Percentiles rank a stretch among this genome's conserved stretches.
phyloP scores from a whole-genome alignment of 805 yeast genomes.

The Candida oleophila region DNA sequence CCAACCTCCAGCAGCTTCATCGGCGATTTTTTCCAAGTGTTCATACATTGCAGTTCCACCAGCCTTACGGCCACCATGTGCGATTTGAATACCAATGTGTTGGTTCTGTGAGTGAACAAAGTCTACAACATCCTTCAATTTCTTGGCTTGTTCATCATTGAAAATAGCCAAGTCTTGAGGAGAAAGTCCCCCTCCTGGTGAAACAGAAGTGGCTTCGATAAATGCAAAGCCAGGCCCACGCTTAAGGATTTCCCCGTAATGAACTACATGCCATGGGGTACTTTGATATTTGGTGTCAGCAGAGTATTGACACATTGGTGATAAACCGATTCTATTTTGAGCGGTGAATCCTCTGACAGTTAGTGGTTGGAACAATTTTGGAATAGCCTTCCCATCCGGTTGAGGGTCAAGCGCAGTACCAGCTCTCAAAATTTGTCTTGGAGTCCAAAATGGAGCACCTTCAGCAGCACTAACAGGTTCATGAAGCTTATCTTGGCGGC shows the following conservation, averaged over 20 bases:
- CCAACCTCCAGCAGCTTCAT: constrained; percentile 40
- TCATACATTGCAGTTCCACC: constrained; percentile 28
- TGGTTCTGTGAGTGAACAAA: constrained; percentile 45
- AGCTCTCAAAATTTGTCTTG: constrained; percentile 21
- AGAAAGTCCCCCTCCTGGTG: constrained; percentile 40
- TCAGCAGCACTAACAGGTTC: background rate
- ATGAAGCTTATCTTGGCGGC: background rate
- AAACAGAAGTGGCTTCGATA: constrained; percentile 45
- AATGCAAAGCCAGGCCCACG: constrained; percentile 52
- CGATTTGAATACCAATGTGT: constrained; percentile 52
- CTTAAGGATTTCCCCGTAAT: constrained; percentile 46
- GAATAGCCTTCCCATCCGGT: constrained; percentile 20
- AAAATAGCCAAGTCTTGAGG: constrained; percentile 51
- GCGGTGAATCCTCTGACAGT: constrained; percentile 35
- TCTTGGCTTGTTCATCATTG: constrained; percentile 47
- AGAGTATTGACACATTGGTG: constrained; percentile 58
- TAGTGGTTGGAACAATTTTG: constrained; percentile 45
- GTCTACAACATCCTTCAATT: constrained; percentile 40
- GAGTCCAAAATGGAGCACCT: constrained; percentile 3
- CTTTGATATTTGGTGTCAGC: constrained; percentile 36
- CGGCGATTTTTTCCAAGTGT: constrained; percentile 28
- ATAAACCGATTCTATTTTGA: constrained; percentile 53
- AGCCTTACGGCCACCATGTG: constrained; percentile 55
- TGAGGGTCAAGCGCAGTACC: constrained; percentile 29
- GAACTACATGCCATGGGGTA: constrained; percentile 48